Evolutionary conservation across 2,329 filamentous ascomycete genomes (phyloP).

Genomic region (Alternaria arborescens): DNA sequence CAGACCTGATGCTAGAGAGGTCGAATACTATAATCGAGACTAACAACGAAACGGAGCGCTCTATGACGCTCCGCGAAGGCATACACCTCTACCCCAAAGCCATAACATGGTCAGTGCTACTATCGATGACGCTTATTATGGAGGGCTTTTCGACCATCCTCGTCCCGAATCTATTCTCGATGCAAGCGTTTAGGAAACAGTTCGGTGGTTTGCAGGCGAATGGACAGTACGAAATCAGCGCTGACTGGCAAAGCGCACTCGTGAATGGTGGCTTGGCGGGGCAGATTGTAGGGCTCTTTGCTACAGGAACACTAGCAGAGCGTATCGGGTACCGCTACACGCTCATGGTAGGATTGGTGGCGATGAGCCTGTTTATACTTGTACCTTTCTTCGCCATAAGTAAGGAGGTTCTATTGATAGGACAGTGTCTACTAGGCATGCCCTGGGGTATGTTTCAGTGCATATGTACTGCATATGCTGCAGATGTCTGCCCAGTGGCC

Average conservation of each 20-base stretch:
- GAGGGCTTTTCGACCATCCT: constrained; percentile 84
- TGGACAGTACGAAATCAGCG: constrained; percentile 46
- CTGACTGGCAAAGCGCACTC: constrained; percentile 53
- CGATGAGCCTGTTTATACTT: constrained; percentile 18
- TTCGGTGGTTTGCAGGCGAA: constrained; percentile 39
- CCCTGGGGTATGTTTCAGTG: constrained; percentile 54
- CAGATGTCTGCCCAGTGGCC: constrained; percentile 71
- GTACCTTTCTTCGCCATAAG: constrained; percentile 27
- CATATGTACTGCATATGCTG: constrained; percentile 55
- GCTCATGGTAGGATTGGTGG: constrained; percentile 21
- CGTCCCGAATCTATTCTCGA: constrained; percentile 75
- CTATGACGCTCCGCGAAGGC: constrained; percentile 68
- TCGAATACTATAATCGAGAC: not conserved
- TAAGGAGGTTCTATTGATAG: constrained; percentile 21
- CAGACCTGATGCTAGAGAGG: not conserved
- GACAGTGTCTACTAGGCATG: constrained; percentile 33
- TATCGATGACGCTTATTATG: constrained; percentile 86
- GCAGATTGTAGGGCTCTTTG: constrained; percentile 52
- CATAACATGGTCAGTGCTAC: constrained; percentile 80
- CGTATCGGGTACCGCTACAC: constrained; percentile 44
- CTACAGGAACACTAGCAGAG: constrained; percentile 53
- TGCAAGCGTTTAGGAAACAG: constrained; percentile 50
- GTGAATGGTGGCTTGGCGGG: constrained; percentile 53
- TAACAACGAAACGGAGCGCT: constrained; percentile 12
- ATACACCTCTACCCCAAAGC: constrained; percentile 83